phyloP scores from a whole-genome alignment of 495 filamentous ascomycete species.

The Glonium stellatum region DNA sequence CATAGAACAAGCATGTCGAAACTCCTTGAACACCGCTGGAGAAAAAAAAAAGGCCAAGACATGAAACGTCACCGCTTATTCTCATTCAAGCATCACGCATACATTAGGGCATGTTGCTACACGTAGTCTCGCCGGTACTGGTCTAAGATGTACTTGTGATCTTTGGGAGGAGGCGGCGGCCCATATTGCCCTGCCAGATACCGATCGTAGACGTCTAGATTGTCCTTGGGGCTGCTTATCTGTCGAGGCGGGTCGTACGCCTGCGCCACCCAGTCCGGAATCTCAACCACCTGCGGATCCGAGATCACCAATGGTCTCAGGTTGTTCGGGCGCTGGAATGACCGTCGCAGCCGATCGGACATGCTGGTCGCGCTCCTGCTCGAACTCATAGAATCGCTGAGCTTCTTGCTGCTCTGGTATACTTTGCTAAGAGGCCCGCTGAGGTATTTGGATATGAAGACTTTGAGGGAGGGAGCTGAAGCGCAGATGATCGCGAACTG shows the following conservation, averaged over 20 bases:
- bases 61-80: too few species aligned
- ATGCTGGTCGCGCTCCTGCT: constrained; percentile 14
- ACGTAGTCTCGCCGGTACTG: constrained; percentile 2
- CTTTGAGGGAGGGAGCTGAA: constrained; percentile 23
- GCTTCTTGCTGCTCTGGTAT: constrained; percentile 1
- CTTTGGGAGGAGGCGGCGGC: constrained; percentile 22
- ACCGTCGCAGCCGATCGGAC: constrained; percentile 3
- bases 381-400: constrained; percentile 16
- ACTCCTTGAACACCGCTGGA: too few species aligned
- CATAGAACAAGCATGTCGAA: too few species aligned
- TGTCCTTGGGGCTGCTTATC: neutral
- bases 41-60: too few species aligned
- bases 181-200: constrained; percentile 18
- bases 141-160: constrained; percentile 18
- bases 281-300: constrained; percentile 14
- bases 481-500: constrained; percentile 28
- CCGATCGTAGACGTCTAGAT: constrained; percentile 8
- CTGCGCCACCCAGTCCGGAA: constrained; percentile 24
- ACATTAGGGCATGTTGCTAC: too few species aligned
- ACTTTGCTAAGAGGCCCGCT: constrained; percentile 6
- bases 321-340: constrained; percentile 3
- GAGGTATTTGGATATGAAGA: constrained; percentile 10
- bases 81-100: too few species aligned
- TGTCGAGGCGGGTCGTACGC: constrained; percentile 11
- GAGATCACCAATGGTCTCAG: constrained; percentile 10